Evolutionary conservation across 768 basidiomycete species (phyloP), one percentile per base, ranked within the genome.

Genomic region (Infundibulicybe gibba): DNA sequence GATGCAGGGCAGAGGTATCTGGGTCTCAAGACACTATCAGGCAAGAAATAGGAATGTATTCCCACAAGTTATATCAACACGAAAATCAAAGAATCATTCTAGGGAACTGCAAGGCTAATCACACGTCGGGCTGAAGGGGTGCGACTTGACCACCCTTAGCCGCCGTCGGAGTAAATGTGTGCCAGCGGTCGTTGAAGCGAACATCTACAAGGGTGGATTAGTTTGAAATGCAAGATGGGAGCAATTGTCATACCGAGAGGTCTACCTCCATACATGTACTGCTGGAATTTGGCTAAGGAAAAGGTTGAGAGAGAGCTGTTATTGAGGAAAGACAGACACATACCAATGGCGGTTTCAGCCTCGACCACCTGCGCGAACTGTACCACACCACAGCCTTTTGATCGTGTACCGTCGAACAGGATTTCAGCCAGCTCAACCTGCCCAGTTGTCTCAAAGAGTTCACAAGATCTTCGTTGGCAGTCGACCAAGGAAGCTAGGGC

Each of bases 371-470:
- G 86, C 20, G 83, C 78, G 62, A 99, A 97, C 63, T 98, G 94
- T 11, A 97, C 95, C 39, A 99, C 90, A 58, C 95, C 97, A 49
- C 87, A 85, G 12, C 95, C 95, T 65, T 97, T 97, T 41, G 90
- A 92, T 45, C 95, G 83, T 0, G 87, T 84, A 13, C 90, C 89
- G 57, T 97, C 94, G 57, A 88, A 94, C 40, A 99, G 66, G 53
- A 97, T 95, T 67, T 99, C 95, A 2, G 95, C 95, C 31, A 92
- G 72, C 59, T 94, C 89, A 32, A 99, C 95, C 54, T 87, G 87
- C 9, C 94, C 95, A 0, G 94, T 97, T 31, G 95, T 99, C 72
- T 97, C 94, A 58, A 99, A 99, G 15, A 99, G 68, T 68, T 99
- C 16, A 99, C 94, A 38, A 99, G 71, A 63, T 99, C 95, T 63